Evolutionary conservation across 257 asterid species (phyloP).

Genomic region (Cynanchum wilfordii): DNA sequence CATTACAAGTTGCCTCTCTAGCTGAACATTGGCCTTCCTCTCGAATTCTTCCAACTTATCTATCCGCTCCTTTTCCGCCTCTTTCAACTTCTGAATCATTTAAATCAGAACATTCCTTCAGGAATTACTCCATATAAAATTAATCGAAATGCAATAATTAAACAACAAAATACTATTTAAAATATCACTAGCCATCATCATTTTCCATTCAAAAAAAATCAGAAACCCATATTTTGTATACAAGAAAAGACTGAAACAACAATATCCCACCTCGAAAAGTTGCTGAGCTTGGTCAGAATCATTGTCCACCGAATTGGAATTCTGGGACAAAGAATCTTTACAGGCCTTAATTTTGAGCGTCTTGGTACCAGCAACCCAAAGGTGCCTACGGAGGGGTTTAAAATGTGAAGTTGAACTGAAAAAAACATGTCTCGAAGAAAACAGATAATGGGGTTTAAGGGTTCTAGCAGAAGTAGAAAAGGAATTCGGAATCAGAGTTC

Average conservation of each 20-base stretch:
- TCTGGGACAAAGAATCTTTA: slow-evolving; percentile 36
- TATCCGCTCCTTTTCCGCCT: slow-evolving; percentile 72
- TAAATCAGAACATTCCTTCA: slow-evolving; percentile 29
- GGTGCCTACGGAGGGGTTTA: slow-evolving; percentile 1
- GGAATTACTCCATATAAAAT: slow-evolving; percentile 14
- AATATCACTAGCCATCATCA: neutral
- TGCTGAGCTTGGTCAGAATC: slow-evolving; percentile 45
- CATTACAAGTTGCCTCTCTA: slow-evolving; percentile 94
- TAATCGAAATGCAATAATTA: neutral
- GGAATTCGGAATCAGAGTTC: slow-evolving; percentile 9
- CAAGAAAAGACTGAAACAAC: slow-evolving; percentile 16
- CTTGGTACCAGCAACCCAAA: slow-evolving; percentile 18
- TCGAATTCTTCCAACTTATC: slow-evolving; percentile 71
- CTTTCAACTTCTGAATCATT: slow-evolving; percentile 76
- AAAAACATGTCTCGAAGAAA: slow-evolving; percentile 2
- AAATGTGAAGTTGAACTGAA: slow-evolving; percentile 9
- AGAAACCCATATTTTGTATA: neutral
- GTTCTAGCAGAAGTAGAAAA: slow-evolving; percentile 1
- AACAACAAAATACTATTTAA: no score
- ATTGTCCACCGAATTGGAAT: slow-evolving; percentile 32
- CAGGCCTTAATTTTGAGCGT: slow-evolving; percentile 27
- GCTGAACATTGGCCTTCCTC: slow-evolving; percentile 84
- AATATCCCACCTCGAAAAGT: slow-evolving; percentile 27
- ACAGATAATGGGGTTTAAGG: slow-evolving; percentile 15
- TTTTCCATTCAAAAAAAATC: neutral